phyloP scores from a whole-genome alignment of 176 grass and related monocot species.

The Phragmites australis region DNA sequence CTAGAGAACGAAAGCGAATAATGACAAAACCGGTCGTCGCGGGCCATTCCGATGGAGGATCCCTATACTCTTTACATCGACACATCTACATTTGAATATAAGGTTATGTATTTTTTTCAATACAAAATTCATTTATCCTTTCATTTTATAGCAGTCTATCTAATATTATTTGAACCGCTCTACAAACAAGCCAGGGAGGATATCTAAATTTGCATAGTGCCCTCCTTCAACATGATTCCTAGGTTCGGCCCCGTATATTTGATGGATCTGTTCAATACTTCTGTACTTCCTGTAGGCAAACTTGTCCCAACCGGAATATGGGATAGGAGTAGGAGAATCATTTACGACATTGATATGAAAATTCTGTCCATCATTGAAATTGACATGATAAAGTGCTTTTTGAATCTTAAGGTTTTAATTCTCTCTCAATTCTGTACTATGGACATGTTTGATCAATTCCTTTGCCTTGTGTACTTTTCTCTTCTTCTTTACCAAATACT shows the following conservation, averaged over 20 bases:
- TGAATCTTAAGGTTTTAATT: conserved; percentile 18
- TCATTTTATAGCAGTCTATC: not conserved
- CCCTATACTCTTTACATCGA: too few species aligned
- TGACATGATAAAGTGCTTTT: not conserved
- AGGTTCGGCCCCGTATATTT: not conserved
- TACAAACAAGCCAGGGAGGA: not conserved
- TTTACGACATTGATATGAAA: not conserved
- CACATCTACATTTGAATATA: conserved; percentile 13
- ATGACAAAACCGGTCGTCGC: too few species aligned
- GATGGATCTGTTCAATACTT: not conserved
- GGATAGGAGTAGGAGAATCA: conserved; percentile 11
- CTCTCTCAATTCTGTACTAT: too few species aligned
- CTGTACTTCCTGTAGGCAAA: not conserved
- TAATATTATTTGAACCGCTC: not conserved
- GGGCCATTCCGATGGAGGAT: too few species aligned
- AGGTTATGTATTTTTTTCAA: not conserved
- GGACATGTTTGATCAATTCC: too few species aligned
- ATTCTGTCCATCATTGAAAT: not conserved
- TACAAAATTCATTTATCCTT: not conserved
- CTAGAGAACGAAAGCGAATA: too few species aligned
- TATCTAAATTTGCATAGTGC: not conserved
- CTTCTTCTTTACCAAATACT: too few species aligned
- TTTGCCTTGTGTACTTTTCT: too few species aligned
- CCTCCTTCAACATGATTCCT: not conserved
- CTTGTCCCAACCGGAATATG: not conserved